These are phyloP conservation scores for Colletotrichum tropicale DNA, from an alignment of 2,329 filamentous ascomycete species.

Conservation along the genomic window DNA sequence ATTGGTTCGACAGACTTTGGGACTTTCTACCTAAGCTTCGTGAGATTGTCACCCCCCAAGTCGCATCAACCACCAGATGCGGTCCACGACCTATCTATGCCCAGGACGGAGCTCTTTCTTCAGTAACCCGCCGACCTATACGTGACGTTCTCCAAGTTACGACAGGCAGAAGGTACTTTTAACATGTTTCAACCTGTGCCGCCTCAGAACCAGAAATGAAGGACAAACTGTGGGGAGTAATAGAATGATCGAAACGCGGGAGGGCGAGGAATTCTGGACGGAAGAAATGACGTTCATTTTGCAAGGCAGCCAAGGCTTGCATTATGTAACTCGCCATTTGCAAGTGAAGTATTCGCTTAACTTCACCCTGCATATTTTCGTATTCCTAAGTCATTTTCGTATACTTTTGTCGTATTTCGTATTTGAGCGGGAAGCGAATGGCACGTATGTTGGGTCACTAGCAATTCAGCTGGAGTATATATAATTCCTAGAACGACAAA, in stretches of 20 bases:
- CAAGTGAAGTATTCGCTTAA: background rate
- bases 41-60: background rate
- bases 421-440: background rate
- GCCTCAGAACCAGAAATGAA: fast-evolving
- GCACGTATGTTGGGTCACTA: background rate
- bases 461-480: background rate
- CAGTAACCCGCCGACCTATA: too few relatives aligned
- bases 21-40: background rate
- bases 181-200: background rate
- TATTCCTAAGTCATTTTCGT: background rate
- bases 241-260: background rate
- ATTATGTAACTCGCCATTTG: fast-evolving
- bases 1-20: too few relatives aligned
- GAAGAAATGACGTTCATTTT: background rate
- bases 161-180: background rate
- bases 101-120: background rate
- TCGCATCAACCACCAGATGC: background rate
- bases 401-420: background rate
- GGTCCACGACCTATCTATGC: background rate
- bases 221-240: background rate
- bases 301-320: fast-evolving
- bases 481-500: background rate
- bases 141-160: background rate
- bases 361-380: background rate
- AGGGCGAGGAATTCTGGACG: background rate